A percentile compares a stretch with the other conserved stretches of the same genome.
phyloP scores from a whole-genome alignment of 2,329 filamentous ascomycete genomes.

The Aspergillus hortae region DNA sequence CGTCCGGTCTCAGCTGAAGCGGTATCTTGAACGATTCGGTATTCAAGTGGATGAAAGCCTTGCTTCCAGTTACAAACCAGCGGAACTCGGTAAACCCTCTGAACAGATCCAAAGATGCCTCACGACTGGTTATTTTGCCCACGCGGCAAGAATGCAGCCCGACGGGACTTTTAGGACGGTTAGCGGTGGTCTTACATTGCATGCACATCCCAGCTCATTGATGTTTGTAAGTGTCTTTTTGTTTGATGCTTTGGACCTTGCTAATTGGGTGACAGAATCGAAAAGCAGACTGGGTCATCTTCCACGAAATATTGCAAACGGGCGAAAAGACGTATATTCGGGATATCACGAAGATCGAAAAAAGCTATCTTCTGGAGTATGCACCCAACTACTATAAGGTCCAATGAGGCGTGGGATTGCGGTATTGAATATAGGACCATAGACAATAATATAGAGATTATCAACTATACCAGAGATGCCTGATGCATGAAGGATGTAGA shows the following conservation, averaged over 20 bases:
- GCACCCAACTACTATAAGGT: slow-evolving; percentile 77
- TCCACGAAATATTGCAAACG: slow-evolving; percentile 89
- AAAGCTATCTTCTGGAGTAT: slow-evolving; percentile 86
- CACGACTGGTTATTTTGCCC: slow-evolving; percentile 85
- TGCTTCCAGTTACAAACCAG: slow-evolving; percentile 28
- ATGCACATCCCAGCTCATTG: slow-evolving; percentile 86
- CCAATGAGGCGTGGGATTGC: slow-evolving; percentile 20
- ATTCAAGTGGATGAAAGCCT: slow-evolving; percentile 64
- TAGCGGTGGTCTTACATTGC: slow-evolving; percentile 70
- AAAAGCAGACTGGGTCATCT: slow-evolving; percentile 94
- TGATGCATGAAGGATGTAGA: too few species aligned
- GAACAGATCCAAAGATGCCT: slow-evolving; percentile 82
- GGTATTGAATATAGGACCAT: background rate
- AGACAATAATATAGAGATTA: too few species aligned
- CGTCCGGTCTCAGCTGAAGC: slow-evolving; percentile 78
- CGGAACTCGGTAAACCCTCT: slow-evolving; percentile 47
- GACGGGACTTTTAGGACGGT: slow-evolving; percentile 88
- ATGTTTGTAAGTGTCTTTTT: slow-evolving; percentile 66
- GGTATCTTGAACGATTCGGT: slow-evolving; percentile 82
- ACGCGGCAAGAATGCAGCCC: slow-evolving; percentile 88
- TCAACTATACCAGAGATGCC: background rate
- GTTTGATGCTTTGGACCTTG: background rate
- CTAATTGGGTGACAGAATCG: slow-evolving; percentile 56
- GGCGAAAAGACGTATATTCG: slow-evolving; percentile 83
- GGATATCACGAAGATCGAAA: slow-evolving; percentile 91